Percentiles rank a stretch among this genome's conserved stretches.
phyloP scores from a whole-genome alignment of 2,329 filamentous ascomycete species.

The Cytospora chrysosperma region DNA sequence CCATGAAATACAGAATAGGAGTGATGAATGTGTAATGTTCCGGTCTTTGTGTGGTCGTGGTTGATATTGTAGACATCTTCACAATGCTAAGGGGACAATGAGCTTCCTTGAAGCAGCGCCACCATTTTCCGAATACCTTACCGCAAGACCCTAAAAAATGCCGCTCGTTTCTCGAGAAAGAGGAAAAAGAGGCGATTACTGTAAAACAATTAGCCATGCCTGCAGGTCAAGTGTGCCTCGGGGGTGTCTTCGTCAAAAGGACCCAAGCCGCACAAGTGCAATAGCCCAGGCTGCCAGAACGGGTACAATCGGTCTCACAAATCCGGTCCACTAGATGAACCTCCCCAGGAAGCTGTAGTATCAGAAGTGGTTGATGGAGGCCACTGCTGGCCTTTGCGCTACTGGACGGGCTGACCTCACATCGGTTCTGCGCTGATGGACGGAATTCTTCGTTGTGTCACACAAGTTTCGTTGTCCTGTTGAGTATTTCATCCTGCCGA shows the following conservation, averaged over 20 bases:
- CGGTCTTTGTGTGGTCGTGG: background rate
- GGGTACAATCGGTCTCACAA: background rate
- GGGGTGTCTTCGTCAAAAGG: background rate
- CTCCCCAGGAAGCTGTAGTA: background rate
- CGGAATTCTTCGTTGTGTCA: background rate
- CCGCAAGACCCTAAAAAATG: background rate
- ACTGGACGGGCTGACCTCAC: background rate
- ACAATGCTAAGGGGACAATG: slow-evolving; percentile 6
- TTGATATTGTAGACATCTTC: slow-evolving; percentile 1
- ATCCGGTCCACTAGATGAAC: background rate
- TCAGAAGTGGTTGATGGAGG: background rate
- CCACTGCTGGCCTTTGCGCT: background rate
- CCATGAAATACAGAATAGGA: background rate
- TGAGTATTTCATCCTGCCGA: background rate
- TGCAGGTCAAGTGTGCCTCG: background rate
- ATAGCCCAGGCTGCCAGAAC: background rate
- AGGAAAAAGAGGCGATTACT: background rate
- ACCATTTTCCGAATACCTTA: background rate
- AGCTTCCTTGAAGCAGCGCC: background rate
- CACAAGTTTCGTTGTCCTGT: background rate
- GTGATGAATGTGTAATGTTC: background rate
- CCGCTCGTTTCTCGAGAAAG: background rate
- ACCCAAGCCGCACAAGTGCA: background rate
- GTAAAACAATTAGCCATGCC: background rate
- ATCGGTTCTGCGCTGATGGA: background rate